Evolutionary conservation across 495 filamentous ascomycete species (phyloP), one percentile per base, ranked within the genome.

Genomic region (Penicillium ucsense): DNA sequence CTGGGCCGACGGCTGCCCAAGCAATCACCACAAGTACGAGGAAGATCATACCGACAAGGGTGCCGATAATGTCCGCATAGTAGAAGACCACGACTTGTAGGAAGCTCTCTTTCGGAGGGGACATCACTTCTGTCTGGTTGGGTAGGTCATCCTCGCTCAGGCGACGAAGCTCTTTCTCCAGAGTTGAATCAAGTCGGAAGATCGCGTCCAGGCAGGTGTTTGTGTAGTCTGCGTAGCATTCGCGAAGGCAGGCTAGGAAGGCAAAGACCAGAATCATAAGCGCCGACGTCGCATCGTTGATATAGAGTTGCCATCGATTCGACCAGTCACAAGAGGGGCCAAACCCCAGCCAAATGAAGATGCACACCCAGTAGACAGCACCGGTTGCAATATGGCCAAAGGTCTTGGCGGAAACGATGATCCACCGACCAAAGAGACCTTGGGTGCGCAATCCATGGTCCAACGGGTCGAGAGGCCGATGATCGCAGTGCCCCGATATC

Each of bases 1-100:
- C 32, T 2, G 60, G 56, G 0, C 65, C 65, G 35, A 64, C 52
- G 28, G 52, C 48, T 29, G 57, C 40, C 67, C 67, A 71, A 28
- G 54, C 47, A 36, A 60, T 49, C 32, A 60, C 49, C 3, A 67
- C 61, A 2, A 46, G 4, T 4, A 65, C 8, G 1, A 64, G 62
- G 37, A 70, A 38, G 7, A 57, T 39, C 30, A 71, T 59, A 3
- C 64, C 62, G 5, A 63, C 47, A 0, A 63, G 52, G 11, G 61
- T 63, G n/a, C 68, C 66, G 39, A 71, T 55, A 27, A 68, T 47
- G 38, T 63, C 62, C 20, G 64, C 68, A 31, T 67, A 69, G 47
- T 61, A 57, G 44, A 55, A 62, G 46, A 69, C 58, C 9, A 45
- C 48, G 8, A 56, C 45, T 35, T 69, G 62, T 3, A 59, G 42